Base-by-base conservation (phyloP, 805 yeast genomes). In the Pichia californica region DNA sequence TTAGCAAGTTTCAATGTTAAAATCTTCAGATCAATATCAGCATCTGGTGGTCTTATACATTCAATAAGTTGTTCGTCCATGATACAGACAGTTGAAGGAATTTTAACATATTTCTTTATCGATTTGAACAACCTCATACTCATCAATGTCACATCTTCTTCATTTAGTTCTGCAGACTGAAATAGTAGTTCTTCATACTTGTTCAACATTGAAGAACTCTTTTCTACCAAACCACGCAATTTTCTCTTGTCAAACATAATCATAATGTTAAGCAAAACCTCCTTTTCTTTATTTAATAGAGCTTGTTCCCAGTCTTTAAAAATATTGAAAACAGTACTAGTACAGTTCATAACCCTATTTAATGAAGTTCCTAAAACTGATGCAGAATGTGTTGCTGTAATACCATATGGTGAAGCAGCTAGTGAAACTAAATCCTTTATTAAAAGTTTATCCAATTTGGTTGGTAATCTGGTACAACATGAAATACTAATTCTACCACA, bases 361-460 rank as follows among this genome's bases (percentile, higher is more conserved):
- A 85, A 75, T 1, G 85, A 77, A 25, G 82, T 80, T 2, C 77
- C 72, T 44, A 93, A 62, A 2, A 83, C 74, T 0, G 73, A 61
- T 43, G 83, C 87, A 0, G 96, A 94, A 18, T 81, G 74, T 9
- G 71, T 67, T 1, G 88, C 73, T n/a, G 85, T 76, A 4, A 79
- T 79, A 0, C 81, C 66, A 56, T 86, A 91, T 0, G 81, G 69
- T 0, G 96, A 85, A 8, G 83, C 71, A 0, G 89, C 70, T 19
- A 84, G 58, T 11, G 65, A 59, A 13, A 84, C 77, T 8, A 89
- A 67, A 58, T 88, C 94, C 38, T 68, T 70, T 31, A 93, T 59
- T 31, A 93, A 62, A 2, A 67, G 42, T 43, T 69, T 74, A 49
- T 88, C 96, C 9, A 82, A 57, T 7, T 71, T 74, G 0, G 87